Conservation (phyloP, 2,329 filamentous ascomycete species). For the Cytospora piceicola region DNA sequence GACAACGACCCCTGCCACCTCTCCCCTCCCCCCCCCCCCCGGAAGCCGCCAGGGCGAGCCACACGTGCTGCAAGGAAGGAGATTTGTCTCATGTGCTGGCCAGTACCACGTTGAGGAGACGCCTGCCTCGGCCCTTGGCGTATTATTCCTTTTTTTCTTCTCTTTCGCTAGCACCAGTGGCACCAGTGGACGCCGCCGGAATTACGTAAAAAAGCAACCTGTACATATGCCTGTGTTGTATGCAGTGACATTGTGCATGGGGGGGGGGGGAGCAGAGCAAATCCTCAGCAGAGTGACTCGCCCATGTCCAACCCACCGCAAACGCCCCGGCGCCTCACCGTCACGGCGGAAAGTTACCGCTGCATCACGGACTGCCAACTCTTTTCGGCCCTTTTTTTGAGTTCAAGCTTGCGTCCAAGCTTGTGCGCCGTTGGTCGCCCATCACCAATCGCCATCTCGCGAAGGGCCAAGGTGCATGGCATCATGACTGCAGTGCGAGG, state of each 20-base stretch:
- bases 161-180: background rate
- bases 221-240: no score
- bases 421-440: background rate
- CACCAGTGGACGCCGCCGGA: background rate
- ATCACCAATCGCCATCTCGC: background rate
- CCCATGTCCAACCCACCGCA: conserved; percentile 8
- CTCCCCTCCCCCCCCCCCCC: no score
- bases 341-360: background rate
- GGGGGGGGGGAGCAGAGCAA: conserved; percentile 1
- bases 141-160: no score
- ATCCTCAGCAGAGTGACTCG: background rate
- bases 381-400: conserved; percentile 1
- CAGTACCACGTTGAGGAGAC: background rate
- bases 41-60: background rate
- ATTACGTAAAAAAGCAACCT: conserved; percentile 23
- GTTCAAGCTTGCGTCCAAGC: background rate
- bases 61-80: background rate
- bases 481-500: background rate
- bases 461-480: background rate
- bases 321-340: no score
- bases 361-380: background rate
- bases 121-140: no score
- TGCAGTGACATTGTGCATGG: no score
- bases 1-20: no score
- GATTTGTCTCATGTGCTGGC: background rate